A percentile compares a stretch with the other conserved stretches of the same genome.
phyloP scores from a whole-genome alignment of 208 protist genomes.

The Crithidia fasciculata region DNA sequence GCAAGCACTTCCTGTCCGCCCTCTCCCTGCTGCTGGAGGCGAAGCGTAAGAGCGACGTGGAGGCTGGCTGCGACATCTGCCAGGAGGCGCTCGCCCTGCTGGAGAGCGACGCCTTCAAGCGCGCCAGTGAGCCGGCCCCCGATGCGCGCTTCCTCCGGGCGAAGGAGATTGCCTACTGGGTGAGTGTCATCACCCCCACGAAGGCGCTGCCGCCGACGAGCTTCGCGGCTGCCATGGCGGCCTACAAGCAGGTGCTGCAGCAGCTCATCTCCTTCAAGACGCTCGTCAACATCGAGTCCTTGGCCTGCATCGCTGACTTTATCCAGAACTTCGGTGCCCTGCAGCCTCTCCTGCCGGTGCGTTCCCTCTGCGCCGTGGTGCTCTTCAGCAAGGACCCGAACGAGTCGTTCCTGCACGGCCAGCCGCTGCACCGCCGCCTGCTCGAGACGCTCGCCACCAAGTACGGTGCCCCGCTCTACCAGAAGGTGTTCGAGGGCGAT shows the following conservation, averaged over 20 bases:
- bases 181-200: slow-evolving; percentile 71
- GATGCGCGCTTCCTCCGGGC: slow-evolving; percentile 52
- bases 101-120: slow-evolving; percentile 41
- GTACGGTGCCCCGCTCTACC: slow-evolving; percentile 80
- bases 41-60: slow-evolving; percentile 52
- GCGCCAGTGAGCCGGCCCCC: slow-evolving; percentile 58
- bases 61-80: slow-evolving; percentile 57
- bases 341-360: slow-evolving; percentile 73
- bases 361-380: slow-evolving; percentile 65
- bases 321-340: slow-evolving; percentile 69
- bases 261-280: slow-evolving; percentile 71
- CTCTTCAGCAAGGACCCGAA: slow-evolving; percentile 70
- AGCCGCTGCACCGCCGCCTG: slow-evolving; percentile 62
- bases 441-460: slow-evolving; percentile 59
- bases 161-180: slow-evolving; percentile 70
- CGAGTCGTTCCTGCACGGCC: slow-evolving; percentile 79
- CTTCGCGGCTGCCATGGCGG: slow-evolving; percentile 56
- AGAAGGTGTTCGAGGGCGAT: slow-evolving; percentile 72
- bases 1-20: slow-evolving; percentile 63
- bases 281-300: slow-evolving; percentile 46
- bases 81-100: slow-evolving; percentile 52
- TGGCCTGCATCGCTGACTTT: slow-evolving; percentile 68
- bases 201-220: slow-evolving; percentile 40
- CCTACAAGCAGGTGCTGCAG: slow-evolving; percentile 58
- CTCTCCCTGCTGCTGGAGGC: slow-evolving; percentile 55